Conservation (phyloP, 768 basidiomycete species). For the Sarcomyxa edulis region DNA sequence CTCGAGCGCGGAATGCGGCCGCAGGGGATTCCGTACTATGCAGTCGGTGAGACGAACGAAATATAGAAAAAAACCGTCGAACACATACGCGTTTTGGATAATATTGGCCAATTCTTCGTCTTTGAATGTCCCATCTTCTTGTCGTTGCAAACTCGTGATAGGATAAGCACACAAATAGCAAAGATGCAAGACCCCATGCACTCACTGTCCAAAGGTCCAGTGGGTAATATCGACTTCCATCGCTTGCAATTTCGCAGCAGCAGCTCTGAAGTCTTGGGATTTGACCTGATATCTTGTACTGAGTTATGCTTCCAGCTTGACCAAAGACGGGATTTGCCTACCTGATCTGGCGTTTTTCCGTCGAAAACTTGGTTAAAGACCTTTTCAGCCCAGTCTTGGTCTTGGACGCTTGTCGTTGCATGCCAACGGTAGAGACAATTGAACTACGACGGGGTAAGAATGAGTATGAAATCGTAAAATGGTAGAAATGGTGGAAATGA, state of each 20-base stretch:
- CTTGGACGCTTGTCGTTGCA: slow-evolving; percentile 66
- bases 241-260: slow-evolving; percentile 31
- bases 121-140: slow-evolving; percentile 55
- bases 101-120: slow-evolving; percentile 67
- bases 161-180: neutral
- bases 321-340: neutral
- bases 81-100: slow-evolving; percentile 63
- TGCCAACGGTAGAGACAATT: slow-evolving; percentile 86
- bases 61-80: neutral
- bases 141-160: slow-evolving; percentile 48
- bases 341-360: slow-evolving; percentile 41
- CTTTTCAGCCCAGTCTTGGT: slow-evolving; percentile 62
- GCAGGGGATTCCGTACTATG: slow-evolving; percentile 67
- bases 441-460: slow-evolving; percentile 41
- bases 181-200: neutral
- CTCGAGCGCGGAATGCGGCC: slow-evolving; percentile 68
- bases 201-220: slow-evolving; percentile 67
- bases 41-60: neutral
- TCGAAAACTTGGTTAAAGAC: slow-evolving; percentile 51
- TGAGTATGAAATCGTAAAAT: neutral
- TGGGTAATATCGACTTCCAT: slow-evolving; percentile 41
- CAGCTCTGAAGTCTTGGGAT: slow-evolving; percentile 45
- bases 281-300: slow-evolving; percentile 16
- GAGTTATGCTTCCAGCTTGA: neutral
- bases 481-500: neutral